phyloP scores from a whole-genome alignment of 1,284 basidiomycete species.

The Tilletia setariae region DNA sequence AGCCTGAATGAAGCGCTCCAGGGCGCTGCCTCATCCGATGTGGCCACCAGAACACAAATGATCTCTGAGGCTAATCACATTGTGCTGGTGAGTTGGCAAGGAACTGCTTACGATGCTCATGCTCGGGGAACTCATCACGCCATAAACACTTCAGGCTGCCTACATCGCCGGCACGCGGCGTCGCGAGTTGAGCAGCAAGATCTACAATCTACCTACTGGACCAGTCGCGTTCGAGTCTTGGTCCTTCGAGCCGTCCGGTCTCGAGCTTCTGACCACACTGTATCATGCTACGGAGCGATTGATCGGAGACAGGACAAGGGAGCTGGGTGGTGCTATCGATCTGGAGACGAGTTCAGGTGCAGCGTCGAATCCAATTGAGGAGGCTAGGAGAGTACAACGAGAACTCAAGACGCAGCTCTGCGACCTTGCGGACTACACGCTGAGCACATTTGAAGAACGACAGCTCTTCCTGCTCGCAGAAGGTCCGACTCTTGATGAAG shows the following conservation, averaged over 20 bases:
- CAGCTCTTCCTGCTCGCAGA: slow-evolving; percentile 49
- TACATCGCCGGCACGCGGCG: slow-evolving; percentile 71
- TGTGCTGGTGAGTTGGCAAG: slow-evolving; percentile 55
- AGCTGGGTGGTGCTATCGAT: slow-evolving; percentile 58
- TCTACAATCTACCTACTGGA: slow-evolving; percentile 69
- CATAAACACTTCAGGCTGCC: slow-evolving; percentile 56
- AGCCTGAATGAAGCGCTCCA: too few relatives aligned
- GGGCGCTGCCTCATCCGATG: not conserved
- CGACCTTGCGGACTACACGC: slow-evolving; percentile 60
- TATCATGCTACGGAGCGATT: slow-evolving; percentile 67
- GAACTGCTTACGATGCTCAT: not conserved
- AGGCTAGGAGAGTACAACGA: slow-evolving; percentile 41
- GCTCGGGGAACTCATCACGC: not conserved
- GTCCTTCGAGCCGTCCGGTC: slow-evolving; percentile 69
- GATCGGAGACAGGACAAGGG: slow-evolving; percentile 58
- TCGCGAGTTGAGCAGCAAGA: slow-evolving; percentile 66
- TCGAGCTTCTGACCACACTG: slow-evolving; percentile 70
- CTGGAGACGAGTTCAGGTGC: slow-evolving; percentile 37
- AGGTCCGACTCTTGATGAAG: too few relatives aligned
- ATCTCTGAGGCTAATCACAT: slow-evolving; percentile 68
- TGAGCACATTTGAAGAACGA: slow-evolving; percentile 55
- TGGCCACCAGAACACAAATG: not conserved
- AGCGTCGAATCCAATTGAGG: slow-evolving; percentile 39
- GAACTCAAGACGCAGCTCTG: slow-evolving; percentile 66
- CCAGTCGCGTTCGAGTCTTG: slow-evolving; percentile 69